Evolutionary conservation across 2,329 filamentous ascomycete species (phyloP), one percentile per base, ranked within the genome.

Genomic region (Coleophoma eucalyptorum): DNA sequence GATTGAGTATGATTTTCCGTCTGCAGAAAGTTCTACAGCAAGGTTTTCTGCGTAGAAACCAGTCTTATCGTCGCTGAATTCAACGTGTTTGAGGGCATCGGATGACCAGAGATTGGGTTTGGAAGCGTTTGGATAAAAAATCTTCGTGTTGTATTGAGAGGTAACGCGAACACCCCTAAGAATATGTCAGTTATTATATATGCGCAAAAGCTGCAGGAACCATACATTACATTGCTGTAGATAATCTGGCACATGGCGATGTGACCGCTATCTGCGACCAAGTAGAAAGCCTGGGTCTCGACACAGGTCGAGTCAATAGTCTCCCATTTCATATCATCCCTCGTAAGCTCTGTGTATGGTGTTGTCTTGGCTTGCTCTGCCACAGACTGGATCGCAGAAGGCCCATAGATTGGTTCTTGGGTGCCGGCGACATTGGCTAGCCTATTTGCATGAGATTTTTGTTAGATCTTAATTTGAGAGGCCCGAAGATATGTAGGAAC

Each of bases 241-340:
- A 99, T 96, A 72, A 97, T 80, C 78, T 99, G 94, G 54, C 83
- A 83, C 70, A 96, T 81, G 48, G 80, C 89, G 57, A 92, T 70
- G 56, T 86, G 79, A 46, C 94, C 94, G 53, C 76, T 83, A 55
- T 96, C 89, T 50, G 87, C 78, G 71, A 86, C 86, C 65, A 97
- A 73, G 75, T 99, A 99, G 75, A 97, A 99, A 56, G 81, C 91
- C 75, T 97, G 88, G 31, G 90, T 97, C 78, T 99, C 94, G 61
- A 97, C 94, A 65, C 81, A 88, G 57, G 94, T 97, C 64, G 84
- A 87, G 59, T 90, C 86, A 76, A 91, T 80, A 21, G 79, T 83
- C 62, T 77, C 74, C 94, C 94, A 99, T 75, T 86, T 88, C 65
- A 96, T 71, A 68, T 95, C 86, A 43, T 91, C 79, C 62, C 84